These are phyloP conservation scores for Cyclocybe cylindracea DNA, from an alignment of 768 basidiomycete genomes.

Conservation along the genomic window DNA sequence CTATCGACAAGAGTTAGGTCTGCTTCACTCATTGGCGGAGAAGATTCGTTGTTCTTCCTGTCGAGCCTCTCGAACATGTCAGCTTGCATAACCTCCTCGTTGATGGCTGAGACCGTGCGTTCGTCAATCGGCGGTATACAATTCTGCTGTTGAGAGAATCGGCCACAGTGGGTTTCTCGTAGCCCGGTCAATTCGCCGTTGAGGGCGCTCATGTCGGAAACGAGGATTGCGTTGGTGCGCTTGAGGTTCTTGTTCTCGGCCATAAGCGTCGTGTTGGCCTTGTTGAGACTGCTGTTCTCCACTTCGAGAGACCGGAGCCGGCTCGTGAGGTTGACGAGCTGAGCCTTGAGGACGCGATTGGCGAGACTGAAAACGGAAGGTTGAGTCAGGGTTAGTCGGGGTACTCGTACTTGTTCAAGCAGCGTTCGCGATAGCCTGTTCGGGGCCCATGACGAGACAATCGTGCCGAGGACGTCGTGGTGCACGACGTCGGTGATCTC, in stretches of 20 bases:
- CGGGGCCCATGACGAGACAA: slow-evolving; percentile 15
- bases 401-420: slow-evolving; percentile 6
- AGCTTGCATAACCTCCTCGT: neutral
- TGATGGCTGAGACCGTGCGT: neutral
- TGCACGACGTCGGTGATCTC: slow-evolving; percentile 6
- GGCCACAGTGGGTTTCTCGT: neutral
- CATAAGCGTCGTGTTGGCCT: slow-evolving; percentile 18
- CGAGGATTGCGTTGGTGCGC: neutral
- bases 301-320: slow-evolving; percentile 23
- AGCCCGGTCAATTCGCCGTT: slow-evolving; percentile 22
- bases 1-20: too few species aligned
- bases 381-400: neutral
- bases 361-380: slow-evolving; percentile 9
- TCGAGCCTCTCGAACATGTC: neutral
- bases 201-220: slow-evolving; percentile 23
- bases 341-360: slow-evolving; percentile 14
- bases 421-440: slow-evolving; percentile 11
- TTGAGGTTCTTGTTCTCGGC: slow-evolving; percentile 1
- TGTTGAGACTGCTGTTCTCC: slow-evolving; percentile 26
- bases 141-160: too few species aligned
- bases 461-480: slow-evolving; percentile 11
- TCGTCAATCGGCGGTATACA: too few species aligned
- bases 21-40: too few species aligned
- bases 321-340: slow-evolving; percentile 13
- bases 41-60: too few species aligned